These are phyloP conservation scores for Aspergillus sclerotialis DNA, from an alignment of 2,329 filamentous ascomycete species.

Conservation along the genomic window DNA sequence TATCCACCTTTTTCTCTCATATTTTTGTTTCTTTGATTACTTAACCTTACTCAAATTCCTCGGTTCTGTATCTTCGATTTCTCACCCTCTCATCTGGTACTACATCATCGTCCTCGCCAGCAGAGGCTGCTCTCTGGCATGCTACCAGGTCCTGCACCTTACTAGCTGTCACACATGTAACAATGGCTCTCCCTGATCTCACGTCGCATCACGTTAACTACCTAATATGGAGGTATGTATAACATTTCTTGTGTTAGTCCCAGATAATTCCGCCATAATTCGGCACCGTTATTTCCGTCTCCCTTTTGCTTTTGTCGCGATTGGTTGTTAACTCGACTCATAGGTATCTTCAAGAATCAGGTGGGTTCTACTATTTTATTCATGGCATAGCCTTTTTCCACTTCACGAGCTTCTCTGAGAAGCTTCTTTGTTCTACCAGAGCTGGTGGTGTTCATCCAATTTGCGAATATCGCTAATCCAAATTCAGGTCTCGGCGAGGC, in stretches of 20 bases:
- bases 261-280: too few relatives aligned
- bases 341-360: slow-evolving; percentile 51
- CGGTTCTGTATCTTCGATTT: slow-evolving; percentile 9
- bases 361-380: slow-evolving; percentile 30
- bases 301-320: slow-evolving; percentile 7
- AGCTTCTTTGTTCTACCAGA: slow-evolving; percentile 6
- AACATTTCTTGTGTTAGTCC: neutral
- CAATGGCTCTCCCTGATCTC: slow-evolving; percentile 37
- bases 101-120: slow-evolving; percentile 7
- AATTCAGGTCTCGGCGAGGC: slow-evolving; percentile 54
- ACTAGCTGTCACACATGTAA: slow-evolving; percentile 36
- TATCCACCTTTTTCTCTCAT: slow-evolving; percentile 3
- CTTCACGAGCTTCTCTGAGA: slow-evolving; percentile 1
- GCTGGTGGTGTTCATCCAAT: too few relatives aligned
- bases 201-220: slow-evolving; percentile 59
- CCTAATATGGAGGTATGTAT: slow-evolving; percentile 58
- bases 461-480: too few relatives aligned
- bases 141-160: slow-evolving; percentile 17
- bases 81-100: neutral
- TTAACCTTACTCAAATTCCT: slow-evolving; percentile 1
- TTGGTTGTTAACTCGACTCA: slow-evolving; percentile 7
- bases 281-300: slow-evolving; percentile 11
- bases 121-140: slow-evolving; percentile 21
- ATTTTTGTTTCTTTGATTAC: slow-evolving; percentile 3
- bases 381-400: slow-evolving; percentile 6